A percentile compares a stretch with the other conserved stretches of the same genome.
Conservation (phyloP, 2,329 filamentous ascomycete genomes). For the Fusarium compactum region DNA sequence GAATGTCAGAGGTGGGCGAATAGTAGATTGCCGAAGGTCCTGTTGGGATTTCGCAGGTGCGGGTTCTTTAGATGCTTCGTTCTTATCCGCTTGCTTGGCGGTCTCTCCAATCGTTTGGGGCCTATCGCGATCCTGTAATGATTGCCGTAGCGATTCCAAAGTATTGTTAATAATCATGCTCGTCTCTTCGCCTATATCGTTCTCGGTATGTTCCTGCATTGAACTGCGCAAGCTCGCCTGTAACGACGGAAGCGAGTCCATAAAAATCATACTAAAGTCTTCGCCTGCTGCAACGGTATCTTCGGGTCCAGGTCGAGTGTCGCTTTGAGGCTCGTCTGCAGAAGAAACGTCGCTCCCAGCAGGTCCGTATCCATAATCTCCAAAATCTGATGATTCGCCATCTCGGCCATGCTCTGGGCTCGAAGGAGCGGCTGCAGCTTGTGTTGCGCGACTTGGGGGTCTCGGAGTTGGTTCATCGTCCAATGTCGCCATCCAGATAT, state of each 20-base stretch:
- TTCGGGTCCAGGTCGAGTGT: constrained; percentile 44
- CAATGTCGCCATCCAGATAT: constrained; percentile 61
- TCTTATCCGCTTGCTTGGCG: constrained; percentile 19
- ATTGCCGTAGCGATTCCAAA: constrained; percentile 62
- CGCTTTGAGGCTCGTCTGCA: constrained; percentile 47
- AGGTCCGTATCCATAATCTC: constrained; percentile 48
- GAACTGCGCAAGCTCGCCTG: constrained; percentile 56
- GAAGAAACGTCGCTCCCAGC: constrained; percentile 53
- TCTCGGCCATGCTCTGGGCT: constrained; percentile 30
- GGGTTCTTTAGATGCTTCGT: constrained; percentile 16
- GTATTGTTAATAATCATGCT: constrained; percentile 68
- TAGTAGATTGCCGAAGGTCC: constrained; percentile 32
- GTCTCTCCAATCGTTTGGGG: constrained; percentile 16
- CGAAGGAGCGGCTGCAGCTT: constrained; percentile 21
- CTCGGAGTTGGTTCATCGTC: constrained; percentile 55
- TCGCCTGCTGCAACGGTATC: constrained; percentile 64
- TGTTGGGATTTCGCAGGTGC: constrained; percentile 12
- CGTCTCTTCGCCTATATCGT: constrained; percentile 67
- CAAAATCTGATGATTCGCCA: constrained; percentile 34
- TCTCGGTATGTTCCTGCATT: constrained; percentile 50
- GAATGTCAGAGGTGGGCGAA: constrained; percentile 30
- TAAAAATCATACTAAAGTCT: constrained; percentile 71
- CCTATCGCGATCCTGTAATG: constrained; percentile 38
- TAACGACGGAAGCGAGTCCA: constrained; percentile 66
- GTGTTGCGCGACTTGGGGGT: constrained; percentile 35